Evolutionary conservation across 2,329 filamentous ascomycete species (phyloP).

Genomic region (Triangularia setosa): DNA sequence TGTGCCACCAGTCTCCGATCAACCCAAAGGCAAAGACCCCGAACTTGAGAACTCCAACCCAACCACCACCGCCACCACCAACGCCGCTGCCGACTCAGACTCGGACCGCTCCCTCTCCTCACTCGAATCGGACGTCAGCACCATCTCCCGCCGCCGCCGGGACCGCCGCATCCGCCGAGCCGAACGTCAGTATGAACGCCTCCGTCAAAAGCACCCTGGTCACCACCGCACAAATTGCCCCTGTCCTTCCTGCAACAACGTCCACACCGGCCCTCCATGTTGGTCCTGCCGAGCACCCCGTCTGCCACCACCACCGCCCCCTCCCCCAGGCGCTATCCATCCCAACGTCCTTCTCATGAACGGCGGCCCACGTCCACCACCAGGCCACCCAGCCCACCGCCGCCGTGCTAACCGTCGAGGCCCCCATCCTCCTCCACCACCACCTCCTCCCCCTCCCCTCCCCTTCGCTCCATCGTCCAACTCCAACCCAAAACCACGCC

Average conservation of each 20-base stretch:
- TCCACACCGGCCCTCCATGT: slow-evolving; percentile 34
- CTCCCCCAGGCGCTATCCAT: slow-evolving; percentile 16
- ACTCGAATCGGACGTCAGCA: slow-evolving; percentile 36
- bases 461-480: slow-evolving; percentile 1
- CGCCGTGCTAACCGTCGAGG: slow-evolving; percentile 15
- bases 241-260: slow-evolving; percentile 39
- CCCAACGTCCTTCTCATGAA: slow-evolving; percentile 2
- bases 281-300: slow-evolving; percentile 40
- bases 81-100: slow-evolving; percentile 32
- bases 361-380: slow-evolving; percentile 5
- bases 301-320: slow-evolving; percentile 25
- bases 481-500: slow-evolving; percentile 31
- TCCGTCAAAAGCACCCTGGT: slow-evolving; percentile 42
- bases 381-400: slow-evolving; percentile 13
- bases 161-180: slow-evolving; percentile 34
- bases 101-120: slow-evolving; percentile 31
- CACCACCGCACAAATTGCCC: slow-evolving; percentile 42
- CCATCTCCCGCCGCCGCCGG: slow-evolving; percentile 32
- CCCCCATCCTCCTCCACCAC: slow-evolving; percentile 2
- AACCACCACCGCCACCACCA: slow-evolving; percentile 21
- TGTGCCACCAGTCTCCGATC: slow-evolving; percentile 25
- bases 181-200: slow-evolving; percentile 35
- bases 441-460: slow-evolving; percentile 14
- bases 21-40: slow-evolving; percentile 43
- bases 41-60: neutral